Evolutionary conservation across 805 yeast species (phyloP), one percentile per base, ranked within the genome.

Genomic region (Suhomyces sp.): DNA sequence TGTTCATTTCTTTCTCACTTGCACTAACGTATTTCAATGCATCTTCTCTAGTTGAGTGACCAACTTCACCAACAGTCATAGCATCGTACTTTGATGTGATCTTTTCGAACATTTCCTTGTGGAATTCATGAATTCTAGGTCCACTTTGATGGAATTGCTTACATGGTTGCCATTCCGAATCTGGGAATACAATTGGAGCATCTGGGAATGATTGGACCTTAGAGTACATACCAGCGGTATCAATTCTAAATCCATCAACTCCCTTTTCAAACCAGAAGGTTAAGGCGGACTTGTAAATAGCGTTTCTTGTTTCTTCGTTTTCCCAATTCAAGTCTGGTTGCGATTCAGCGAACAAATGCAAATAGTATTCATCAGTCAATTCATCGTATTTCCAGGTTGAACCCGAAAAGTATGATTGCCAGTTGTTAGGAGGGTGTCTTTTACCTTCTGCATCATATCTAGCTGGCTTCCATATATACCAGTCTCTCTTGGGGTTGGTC

Each of bases 291-390:
- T 72, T 60, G 55, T 73, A 73, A 36, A 76, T 63, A 42, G 62
- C 63, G 10, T 60, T 39, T 56, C 48, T 55, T 36, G 54, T 48
- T 33, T 54, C 70, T 36, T 54, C 65, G 48, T 68, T 75, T 45
- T 77, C 81, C 83, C 82, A 77, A 57, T 77, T 77, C 48, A 77
- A 61, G 48, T 77, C 83, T 11, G 82, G 82, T 56, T 77, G 83
- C 19, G 69, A 50, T 32, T 55, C 57, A 10, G 79, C 79, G 56
- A 75, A 77, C 38, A 76, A 58, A 35, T 67, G 70, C 44, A 77
- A 56, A 54, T 76, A 77, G 60, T 75, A 77, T 55, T 77, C 80
- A 30, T 68, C 65, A 13, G 80, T 75, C 2, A 26, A 20, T 42
- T 73, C 79, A 52, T 77, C 81, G 51, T 66, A 76, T 28, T 59